Evolutionary conservation across 306 rosid genomes (phyloP).

Genomic region (Astragalus membranaceus): DNA sequence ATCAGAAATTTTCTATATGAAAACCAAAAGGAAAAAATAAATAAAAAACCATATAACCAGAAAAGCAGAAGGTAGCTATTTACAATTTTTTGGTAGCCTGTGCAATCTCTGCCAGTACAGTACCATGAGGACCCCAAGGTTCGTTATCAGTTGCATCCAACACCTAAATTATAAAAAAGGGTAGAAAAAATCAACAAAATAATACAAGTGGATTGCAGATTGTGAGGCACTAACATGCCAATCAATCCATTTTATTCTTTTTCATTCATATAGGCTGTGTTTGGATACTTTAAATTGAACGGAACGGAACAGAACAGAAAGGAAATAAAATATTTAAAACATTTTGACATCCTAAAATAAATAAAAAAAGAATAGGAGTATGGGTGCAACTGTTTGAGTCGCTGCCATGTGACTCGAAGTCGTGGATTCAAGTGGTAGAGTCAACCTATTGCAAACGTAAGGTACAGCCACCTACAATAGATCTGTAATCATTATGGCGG

Average conservation of each 20-base stretch:
- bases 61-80: background rate
- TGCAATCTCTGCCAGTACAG: conserved; percentile 86
- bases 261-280: background rate
- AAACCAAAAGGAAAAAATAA: background rate
- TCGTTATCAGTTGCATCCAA: conserved; percentile 97
- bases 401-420: background rate
- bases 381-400: background rate
- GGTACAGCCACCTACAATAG: background rate
- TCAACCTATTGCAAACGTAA: background rate
- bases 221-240: background rate
- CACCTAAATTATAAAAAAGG: conserved; percentile 44
- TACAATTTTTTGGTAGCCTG: conserved; percentile 96
- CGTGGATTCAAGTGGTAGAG: too few species aligned
- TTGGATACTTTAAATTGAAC: too few species aligned
- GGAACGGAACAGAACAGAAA: too few species aligned
- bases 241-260: background rate
- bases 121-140: conserved; percentile 99
- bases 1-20: conserved; percentile 9
- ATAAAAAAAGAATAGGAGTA: background rate
- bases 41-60: background rate
- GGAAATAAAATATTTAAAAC: background rate
- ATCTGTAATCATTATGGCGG: background rate
- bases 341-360: background rate
- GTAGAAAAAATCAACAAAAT: background rate
- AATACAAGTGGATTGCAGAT: background rate